Conservation (phyloP, 148 eudicot species). For the Salicornia ramosissima region DNA sequence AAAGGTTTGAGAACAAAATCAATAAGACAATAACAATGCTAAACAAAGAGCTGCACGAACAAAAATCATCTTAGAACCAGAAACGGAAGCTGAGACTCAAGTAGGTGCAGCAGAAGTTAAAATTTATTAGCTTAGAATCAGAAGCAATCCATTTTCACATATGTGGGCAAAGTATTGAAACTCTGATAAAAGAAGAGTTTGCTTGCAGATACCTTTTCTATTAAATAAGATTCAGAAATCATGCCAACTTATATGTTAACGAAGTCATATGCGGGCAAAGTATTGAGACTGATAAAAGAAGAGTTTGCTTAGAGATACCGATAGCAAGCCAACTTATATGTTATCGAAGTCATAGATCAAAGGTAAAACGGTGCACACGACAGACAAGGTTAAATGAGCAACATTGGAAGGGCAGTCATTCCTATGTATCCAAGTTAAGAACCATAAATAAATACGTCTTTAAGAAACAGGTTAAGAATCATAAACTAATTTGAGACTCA, state of each 20-base stretch:
- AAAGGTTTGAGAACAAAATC: slow-evolving; percentile 7
- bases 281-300: too few species aligned
- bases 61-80: not conserved
- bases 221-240: slow-evolving; percentile 5
- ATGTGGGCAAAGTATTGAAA: not conserved
- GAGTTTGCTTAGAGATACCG: too few species aligned
- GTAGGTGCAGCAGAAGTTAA: not conserved
- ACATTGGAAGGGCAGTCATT: too few species aligned
- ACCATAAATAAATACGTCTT: too few species aligned
- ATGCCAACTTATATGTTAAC: too few species aligned
- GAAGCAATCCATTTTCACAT: not conserved
- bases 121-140: not conserved
- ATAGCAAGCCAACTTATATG: too few species aligned
- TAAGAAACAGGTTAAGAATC: too few species aligned
- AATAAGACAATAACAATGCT: slow-evolving; percentile 3
- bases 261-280: too few species aligned
- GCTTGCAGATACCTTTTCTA: not conserved
- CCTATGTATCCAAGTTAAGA: too few species aligned
- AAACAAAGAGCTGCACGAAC: slow-evolving; percentile 7
- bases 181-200: not conserved
- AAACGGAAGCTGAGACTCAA: not conserved
- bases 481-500: not conserved
- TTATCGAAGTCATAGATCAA: too few species aligned
- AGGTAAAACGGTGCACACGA: too few species aligned
- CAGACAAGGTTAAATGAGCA: too few species aligned